Percentiles rank a stretch among this genome's conserved stretches.
Evolutionary conservation across 768 basidiomycete genomes (phyloP).

Genomic region (Macrolepiota dolichaula): DNA sequence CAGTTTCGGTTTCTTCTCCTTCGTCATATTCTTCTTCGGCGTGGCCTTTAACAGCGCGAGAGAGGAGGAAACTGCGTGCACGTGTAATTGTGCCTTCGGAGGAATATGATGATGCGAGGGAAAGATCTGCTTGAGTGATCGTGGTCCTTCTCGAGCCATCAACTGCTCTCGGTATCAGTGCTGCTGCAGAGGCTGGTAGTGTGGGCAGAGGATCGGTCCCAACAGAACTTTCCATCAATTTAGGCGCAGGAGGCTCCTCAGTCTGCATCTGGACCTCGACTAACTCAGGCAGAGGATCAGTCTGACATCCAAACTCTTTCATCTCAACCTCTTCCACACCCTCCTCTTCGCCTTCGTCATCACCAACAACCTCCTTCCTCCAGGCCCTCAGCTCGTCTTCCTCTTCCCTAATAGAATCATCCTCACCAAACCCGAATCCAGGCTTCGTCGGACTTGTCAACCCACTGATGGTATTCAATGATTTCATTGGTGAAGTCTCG

Average conservation of each 20-base stretch:
- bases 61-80: slow-evolving; percentile 33
- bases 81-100: slow-evolving; percentile 37
- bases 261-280: slow-evolving; percentile 7
- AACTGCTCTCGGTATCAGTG: slow-evolving; percentile 6
- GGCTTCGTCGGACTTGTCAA: neutral
- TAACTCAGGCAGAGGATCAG: slow-evolving; percentile 43
- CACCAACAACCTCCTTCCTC: slow-evolving; percentile 31
- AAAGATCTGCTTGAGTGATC: slow-evolving; percentile 44
- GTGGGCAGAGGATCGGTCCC: neutral
- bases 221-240: neutral
- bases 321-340: slow-evolving; percentile 21
- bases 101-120: slow-evolving; percentile 20
- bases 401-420: slow-evolving; percentile 32
- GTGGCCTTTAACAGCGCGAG: slow-evolving; percentile 13
- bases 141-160: slow-evolving; percentile 35
- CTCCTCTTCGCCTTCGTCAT: slow-evolving; percentile 30
- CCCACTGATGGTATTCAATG: slow-evolving; percentile 7
- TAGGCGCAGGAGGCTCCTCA: neutral
- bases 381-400: slow-evolving; percentile 33
- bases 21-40: slow-evolving; percentile 25
- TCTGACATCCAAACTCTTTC: slow-evolving; percentile 31
- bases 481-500: slow-evolving; percentile 33
- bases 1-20: slow-evolving; percentile 33
- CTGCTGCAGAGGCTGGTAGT: neutral
- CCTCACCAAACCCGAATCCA: slow-evolving; percentile 9